phyloP scores from a whole-genome alignment of 2,329 filamentous ascomycete genomes.

The Talaromyces albobiverticillius region DNA sequence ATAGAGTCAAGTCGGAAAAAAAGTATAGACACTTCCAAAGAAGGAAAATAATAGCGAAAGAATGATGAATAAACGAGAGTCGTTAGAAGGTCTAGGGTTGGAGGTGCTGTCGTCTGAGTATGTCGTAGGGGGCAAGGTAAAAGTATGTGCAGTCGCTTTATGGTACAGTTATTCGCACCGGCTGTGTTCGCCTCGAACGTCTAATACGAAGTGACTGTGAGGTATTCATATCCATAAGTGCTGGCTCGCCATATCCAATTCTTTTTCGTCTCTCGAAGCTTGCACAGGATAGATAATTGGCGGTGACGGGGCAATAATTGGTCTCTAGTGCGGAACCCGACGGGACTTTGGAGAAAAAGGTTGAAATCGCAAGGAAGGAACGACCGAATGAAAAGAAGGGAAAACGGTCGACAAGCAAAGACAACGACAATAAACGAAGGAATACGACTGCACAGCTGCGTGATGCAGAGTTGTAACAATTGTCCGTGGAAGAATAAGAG shows the following conservation, averaged over 20 bases:
- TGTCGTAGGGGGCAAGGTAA: background rate
- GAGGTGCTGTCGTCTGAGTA: background rate
- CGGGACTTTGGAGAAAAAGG: background rate
- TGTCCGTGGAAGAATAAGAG: background rate
- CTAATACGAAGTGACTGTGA: background rate
- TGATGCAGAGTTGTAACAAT: background rate
- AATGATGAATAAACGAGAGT: conserved; percentile 5
- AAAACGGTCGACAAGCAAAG: background rate
- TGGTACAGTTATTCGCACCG: background rate
- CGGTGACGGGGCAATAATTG: background rate
- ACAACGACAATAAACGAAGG: background rate
- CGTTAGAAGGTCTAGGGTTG: background rate
- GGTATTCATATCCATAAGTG: conserved; percentile 4
- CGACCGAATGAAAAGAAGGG: background rate
- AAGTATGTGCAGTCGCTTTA: background rate
- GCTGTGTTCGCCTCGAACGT: conserved; percentile 5
- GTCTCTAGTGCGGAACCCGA: background rate
- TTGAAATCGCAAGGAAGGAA: background rate
- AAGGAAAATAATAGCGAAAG: background rate
- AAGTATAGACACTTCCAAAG: background rate
- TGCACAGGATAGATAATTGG: background rate
- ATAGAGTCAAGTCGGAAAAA: background rate
- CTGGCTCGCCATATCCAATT: conserved; percentile 1
- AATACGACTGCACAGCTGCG: conserved; percentile 2
- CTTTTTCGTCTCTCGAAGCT: background rate